Conservation (phyloP, 2,329 filamentous ascomycete genomes). For the Dothideomycetes sp. region DNA sequence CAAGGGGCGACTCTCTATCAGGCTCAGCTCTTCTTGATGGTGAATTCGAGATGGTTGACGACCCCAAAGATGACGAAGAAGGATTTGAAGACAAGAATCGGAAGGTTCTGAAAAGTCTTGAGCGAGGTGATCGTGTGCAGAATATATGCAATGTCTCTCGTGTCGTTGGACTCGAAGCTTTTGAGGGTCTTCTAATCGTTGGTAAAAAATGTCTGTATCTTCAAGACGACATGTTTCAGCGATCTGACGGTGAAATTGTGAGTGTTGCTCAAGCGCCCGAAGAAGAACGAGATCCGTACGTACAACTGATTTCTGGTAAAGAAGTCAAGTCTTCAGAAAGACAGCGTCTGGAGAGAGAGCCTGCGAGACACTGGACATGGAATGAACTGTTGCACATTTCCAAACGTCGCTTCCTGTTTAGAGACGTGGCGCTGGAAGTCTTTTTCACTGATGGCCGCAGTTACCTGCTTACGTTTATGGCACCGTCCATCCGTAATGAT, state of each 20-base stretch:
- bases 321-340: slow-evolving; percentile 50
- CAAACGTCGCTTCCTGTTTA: slow-evolving; percentile 88
- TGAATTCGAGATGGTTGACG: slow-evolving; percentile 92
- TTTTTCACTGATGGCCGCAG: slow-evolving; percentile 97
- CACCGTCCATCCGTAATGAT: slow-evolving; percentile 64
- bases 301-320: slow-evolving; percentile 82
- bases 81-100: slow-evolving; percentile 95
- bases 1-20: slow-evolving; percentile 34
- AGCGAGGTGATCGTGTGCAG: slow-evolving; percentile 84
- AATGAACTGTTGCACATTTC: slow-evolving; percentile 89
- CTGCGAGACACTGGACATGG: slow-evolving; percentile 88
- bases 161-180: slow-evolving; percentile 85
- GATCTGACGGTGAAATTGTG: slow-evolving; percentile 90
- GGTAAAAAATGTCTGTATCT: slow-evolving; percentile 90
- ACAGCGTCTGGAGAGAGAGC: slow-evolving; percentile 46
- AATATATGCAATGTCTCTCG: slow-evolving; percentile 92
- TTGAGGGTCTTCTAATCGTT: slow-evolving; percentile 85
- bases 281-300: slow-evolving; percentile 90
- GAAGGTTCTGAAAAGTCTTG: slow-evolving; percentile 89
- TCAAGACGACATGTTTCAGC: slow-evolving; percentile 92
- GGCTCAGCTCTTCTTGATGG: slow-evolving; percentile 55
- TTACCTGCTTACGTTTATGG: slow-evolving; percentile 81
- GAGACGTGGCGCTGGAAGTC: slow-evolving; percentile 91
- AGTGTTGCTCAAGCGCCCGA: slow-evolving; percentile 88
- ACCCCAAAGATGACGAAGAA: slow-evolving; percentile 76